phyloP scores from a whole-genome alignment of 2,329 filamentous ascomycete genomes.

The Aspergillus quadrilineatus region DNA sequence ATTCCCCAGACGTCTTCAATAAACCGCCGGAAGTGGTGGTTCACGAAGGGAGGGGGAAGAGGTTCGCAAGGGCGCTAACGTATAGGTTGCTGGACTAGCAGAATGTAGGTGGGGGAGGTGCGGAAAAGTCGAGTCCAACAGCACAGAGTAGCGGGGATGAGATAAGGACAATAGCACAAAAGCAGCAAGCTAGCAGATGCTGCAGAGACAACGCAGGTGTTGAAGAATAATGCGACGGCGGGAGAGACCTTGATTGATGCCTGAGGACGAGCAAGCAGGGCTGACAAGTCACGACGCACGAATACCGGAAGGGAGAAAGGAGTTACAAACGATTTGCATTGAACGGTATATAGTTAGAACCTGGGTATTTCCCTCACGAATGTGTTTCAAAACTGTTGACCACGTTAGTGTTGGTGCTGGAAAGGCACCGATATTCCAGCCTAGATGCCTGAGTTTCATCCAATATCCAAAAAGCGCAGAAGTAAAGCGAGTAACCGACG shows the following conservation, averaged over 20 bases:
- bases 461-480: not conserved
- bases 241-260: slow-evolving; percentile 15
- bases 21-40: slow-evolving; percentile 13
- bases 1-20: slow-evolving; percentile 12
- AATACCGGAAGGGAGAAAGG: slow-evolving; percentile 11
- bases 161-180: slow-evolving; percentile 1
- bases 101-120: slow-evolving; percentile 7
- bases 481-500: not conserved
- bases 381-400: slow-evolving; percentile 8
- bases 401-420: not conserved
- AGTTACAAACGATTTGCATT: slow-evolving; percentile 21
- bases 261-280: slow-evolving; percentile 13
- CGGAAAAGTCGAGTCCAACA: slow-evolving; percentile 9
- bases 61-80: slow-evolving; percentile 23
- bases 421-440: not conserved
- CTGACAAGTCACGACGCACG: slow-evolving; percentile 15
- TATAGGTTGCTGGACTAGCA: slow-evolving; percentile 11
- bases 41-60: slow-evolving; percentile 12
- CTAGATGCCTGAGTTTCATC: not conserved
- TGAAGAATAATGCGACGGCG: slow-evolving; percentile 11
- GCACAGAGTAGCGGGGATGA: slow-evolving; percentile 5
- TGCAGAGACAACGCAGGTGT: slow-evolving; percentile 8
- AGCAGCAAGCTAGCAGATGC: not conserved
- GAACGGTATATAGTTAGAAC: slow-evolving; percentile 8
- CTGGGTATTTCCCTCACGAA: not conserved